Conservation (phyloP, 2,329 filamentous ascomycete genomes). For the Epichloe sibirici region DNA sequence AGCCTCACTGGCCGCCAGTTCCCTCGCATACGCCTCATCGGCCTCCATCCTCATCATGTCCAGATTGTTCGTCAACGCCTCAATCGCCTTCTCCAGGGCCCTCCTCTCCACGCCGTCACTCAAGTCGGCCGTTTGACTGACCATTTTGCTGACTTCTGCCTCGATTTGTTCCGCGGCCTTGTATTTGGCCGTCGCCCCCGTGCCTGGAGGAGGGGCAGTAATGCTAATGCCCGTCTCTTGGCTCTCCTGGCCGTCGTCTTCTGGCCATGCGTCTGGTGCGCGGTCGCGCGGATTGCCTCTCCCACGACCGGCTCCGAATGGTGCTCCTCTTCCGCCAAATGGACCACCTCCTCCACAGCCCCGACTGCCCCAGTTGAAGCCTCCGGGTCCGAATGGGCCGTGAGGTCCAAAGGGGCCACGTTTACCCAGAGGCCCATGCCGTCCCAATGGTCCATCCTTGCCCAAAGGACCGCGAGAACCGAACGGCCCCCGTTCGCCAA, state of each 20-base stretch:
- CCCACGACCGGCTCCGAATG: neutral
- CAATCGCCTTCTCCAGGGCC: slow-evolving; percentile 23
- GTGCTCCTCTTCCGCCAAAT: slow-evolving; percentile 6
- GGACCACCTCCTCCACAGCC: neutral
- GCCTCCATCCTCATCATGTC: slow-evolving; percentile 29
- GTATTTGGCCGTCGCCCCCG: slow-evolving; percentile 24
- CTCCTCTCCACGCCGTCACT: slow-evolving; percentile 11
- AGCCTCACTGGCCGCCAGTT: slow-evolving; percentile 18
- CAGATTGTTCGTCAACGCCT: slow-evolving; percentile 25
- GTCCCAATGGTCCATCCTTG: no score
- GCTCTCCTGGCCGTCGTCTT: slow-evolving; percentile 10
- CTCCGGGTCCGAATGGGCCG: neutral
- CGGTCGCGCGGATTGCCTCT: slow-evolving; percentile 1
- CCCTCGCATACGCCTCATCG: slow-evolving; percentile 34
- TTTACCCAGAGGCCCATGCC: no score
- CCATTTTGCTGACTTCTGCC: slow-evolving; percentile 19
- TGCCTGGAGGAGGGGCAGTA: slow-evolving; percentile 10
- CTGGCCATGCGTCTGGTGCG: slow-evolving; percentile 24
- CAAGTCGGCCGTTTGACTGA: slow-evolving; percentile 14
- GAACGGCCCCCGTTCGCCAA: neutral
- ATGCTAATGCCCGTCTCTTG: neutral
- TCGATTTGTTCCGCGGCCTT: slow-evolving; percentile 22
- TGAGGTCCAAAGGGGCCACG: neutral
- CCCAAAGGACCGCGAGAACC: neutral
- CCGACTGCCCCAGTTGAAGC: neutral